phyloP scores from a whole-genome alignment of 306 rosid species.

The Astragalus glycyphyllos region DNA sequence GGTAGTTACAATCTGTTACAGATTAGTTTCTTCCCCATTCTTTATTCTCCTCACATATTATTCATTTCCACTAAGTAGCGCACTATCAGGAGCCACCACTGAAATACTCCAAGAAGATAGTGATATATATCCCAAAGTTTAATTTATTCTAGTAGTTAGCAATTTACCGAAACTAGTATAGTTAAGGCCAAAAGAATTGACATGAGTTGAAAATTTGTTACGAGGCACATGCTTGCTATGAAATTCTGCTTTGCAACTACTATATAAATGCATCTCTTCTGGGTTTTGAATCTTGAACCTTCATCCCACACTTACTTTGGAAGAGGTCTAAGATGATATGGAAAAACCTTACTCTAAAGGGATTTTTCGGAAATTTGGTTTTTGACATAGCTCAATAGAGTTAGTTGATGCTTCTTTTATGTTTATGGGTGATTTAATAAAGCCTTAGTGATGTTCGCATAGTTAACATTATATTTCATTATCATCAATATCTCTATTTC shows the following conservation, averaged over 20 bases:
- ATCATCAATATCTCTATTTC: background rate
- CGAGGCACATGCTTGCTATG: background rate
- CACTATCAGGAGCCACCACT: background rate
- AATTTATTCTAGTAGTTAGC: slow-evolving; percentile 5
- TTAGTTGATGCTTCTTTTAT: background rate
- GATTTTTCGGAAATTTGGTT: background rate
- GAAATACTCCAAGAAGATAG: background rate
- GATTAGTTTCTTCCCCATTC: too few relatives aligned
- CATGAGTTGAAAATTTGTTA: slow-evolving; percentile 16
- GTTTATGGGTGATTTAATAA: background rate
- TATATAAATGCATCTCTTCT: background rate
- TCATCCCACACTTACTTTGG: background rate
- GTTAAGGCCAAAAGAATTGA: background rate
- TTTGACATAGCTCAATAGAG: slow-evolving; percentile 1
- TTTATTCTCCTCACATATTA: too few relatives aligned
- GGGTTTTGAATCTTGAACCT: slow-evolving; percentile 9
- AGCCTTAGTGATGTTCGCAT: slow-evolving; percentile 9
- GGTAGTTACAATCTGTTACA: too few relatives aligned
- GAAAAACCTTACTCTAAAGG: slow-evolving; percentile 3
- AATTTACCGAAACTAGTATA: slow-evolving; percentile 10
- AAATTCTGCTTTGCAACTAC: slow-evolving; percentile 25
- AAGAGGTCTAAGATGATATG: slow-evolving; percentile 14
- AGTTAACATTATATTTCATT: slow-evolving; percentile 7
- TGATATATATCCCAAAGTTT: slow-evolving; percentile 6
- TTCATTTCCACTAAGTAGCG: too few relatives aligned